Evolutionary conservation across 164 flowering plant genomes (phyloP).

Genomic region (Platanus orientalis): DNA sequence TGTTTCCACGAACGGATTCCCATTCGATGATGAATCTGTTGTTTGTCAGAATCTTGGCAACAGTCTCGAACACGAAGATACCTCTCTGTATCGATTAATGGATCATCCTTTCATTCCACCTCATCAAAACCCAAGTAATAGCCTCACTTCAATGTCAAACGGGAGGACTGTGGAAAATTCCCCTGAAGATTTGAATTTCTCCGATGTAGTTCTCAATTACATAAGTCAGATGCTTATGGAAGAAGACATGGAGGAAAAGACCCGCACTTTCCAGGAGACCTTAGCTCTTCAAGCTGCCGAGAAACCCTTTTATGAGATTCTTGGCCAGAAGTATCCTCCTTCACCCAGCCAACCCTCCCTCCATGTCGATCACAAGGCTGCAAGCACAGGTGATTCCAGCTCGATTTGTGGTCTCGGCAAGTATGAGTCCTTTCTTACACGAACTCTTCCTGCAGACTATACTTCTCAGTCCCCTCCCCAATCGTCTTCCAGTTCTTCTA

Average conservation of each 20-base stretch:
- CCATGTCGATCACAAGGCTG: conserved; percentile 9
- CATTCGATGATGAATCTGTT: conserved; percentile 15
- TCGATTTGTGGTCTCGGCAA: conserved; percentile 22
- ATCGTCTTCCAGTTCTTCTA: conserved; percentile 38
- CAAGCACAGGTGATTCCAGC: conserved; percentile 13
- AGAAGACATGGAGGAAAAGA: conserved; percentile 83
- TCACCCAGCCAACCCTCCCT: conserved; percentile 36
- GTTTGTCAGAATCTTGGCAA: conserved; percentile 17
- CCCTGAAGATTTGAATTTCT: conserved; percentile 68
- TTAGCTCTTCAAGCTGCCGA: conserved; percentile 77
- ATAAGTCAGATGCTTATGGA: conserved; percentile 88
- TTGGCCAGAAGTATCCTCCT: conserved; percentile 74
- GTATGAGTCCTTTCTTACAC: conserved; percentile 10
- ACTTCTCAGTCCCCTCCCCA: conserved; percentile 24
- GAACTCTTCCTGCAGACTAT: conserved; percentile 9
- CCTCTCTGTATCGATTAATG: conserved; percentile 18
- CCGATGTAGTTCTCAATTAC: conserved; percentile 62
- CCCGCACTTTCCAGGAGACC: conserved; percentile 74
- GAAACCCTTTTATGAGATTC: conserved; percentile 69
- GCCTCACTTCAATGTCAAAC: conserved; percentile 8
- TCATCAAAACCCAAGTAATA: conserved; percentile 8
- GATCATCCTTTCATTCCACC: conserved; percentile 20
- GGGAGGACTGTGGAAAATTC: conserved; percentile 38
- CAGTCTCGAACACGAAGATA: conserved; percentile 17
- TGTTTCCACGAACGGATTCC: conserved; percentile 22